Conservation (phyloP, 148 eudicot genomes). For the Limonium bicolor region DNA sequence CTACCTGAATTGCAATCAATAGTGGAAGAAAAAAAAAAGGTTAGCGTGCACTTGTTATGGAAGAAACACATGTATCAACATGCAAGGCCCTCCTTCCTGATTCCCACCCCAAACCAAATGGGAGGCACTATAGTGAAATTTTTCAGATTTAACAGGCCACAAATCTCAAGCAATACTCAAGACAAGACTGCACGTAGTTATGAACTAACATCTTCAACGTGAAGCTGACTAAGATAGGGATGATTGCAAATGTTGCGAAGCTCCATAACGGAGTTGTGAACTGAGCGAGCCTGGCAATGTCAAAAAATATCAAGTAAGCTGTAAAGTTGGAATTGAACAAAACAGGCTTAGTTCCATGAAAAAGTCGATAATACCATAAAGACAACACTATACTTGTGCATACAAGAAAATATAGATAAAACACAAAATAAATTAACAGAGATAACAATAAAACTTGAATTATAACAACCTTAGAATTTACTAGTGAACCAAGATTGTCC, state of each 20-base stretch:
- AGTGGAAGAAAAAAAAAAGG: conserved; percentile 5
- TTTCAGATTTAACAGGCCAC: no score
- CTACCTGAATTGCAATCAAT: conserved; percentile 39
- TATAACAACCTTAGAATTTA: conserved; percentile 54
- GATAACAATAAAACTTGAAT: background rate
- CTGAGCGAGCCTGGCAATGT: conserved; percentile 58
- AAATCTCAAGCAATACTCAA: no score
- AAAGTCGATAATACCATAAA: no score
- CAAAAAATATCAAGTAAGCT: no score
- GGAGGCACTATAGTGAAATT: no score
- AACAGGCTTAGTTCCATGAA: no score
- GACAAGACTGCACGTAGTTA: no score
- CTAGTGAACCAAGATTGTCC: conserved; percentile 92
- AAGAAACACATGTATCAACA: no score
- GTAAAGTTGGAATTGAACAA: no score
- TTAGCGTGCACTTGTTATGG: no score
- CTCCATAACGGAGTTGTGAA: conserved; percentile 96
- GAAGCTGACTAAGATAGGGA: conserved; percentile 95
- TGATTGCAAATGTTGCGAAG: conserved; percentile 99
- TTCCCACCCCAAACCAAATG: no score
- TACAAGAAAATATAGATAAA: background rate
- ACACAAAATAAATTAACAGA: background rate
- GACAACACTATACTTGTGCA: background rate
- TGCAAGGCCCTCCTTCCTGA: no score
- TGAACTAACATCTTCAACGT: conserved; percentile 75